Evolutionary conservation across 371 early-diverging fungal genomes (phyloP), one percentile per base, ranked within the genome.

Genomic region (Mucor sp.): DNA sequence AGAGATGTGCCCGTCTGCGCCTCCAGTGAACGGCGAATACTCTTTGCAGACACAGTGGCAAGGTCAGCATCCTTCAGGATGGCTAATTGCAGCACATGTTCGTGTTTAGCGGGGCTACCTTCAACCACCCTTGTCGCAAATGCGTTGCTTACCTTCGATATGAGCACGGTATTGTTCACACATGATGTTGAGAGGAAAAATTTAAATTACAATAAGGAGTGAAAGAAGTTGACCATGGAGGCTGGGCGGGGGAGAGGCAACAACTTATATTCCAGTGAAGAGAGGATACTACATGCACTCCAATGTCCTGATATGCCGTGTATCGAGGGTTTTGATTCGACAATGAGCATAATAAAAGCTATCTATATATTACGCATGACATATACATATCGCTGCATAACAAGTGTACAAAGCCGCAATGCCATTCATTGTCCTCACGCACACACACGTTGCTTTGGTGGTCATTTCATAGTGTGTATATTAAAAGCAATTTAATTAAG

Each of bases 11-110:
- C 71, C 27, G 53, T 64, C 32, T 80, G 68, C 1, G 57, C 12
- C 69, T 86, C 79, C 19, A 87, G 69, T 27, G 77, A 71, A 25
- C 58, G 62, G n/a, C 88, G 76, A 28, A 88, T 79, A 53, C 74
- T 76, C 41, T 89, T 88, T 11, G 88, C 80, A 21, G 83, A 79
- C 21, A 88, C 77, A n/a, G 74, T 77, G 0, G 74, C 53, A 41
- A 84, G 79, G 65, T 88, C 86, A 6, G 87, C 76, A 14, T 53
- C 47, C 47, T 68, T 73, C 41, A 88, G 75, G 35, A 88, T 87
- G 21, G 58, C 74, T 70, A 65, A n/a, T 50, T 50, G n/a, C 14
- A 11, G 1, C 48, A n/a, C 57, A 28, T 39, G 19, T 39, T 56
- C 62, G 37, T 59, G 19, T 19, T 57, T 67, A 60, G 53, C 15